phyloP scores from a whole-genome alignment of 257 asterid species.

The Solanum peruvianum region DNA sequence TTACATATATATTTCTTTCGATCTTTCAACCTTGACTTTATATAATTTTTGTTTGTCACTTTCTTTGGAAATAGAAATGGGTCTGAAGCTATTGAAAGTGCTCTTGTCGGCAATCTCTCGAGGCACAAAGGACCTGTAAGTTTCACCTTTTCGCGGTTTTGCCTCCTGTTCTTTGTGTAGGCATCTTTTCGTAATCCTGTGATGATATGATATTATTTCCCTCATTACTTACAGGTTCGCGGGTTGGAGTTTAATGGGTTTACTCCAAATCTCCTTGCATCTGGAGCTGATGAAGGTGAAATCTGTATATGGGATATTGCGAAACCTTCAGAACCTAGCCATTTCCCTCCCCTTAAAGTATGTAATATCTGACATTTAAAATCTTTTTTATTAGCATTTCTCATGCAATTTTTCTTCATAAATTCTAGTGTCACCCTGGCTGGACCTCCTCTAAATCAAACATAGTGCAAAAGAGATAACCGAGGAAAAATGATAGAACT shows the following conservation, averaged over 20 bases:
- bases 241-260: conserved; percentile 80
- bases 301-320: conserved; percentile 88
- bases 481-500: not conserved
- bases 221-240: conserved; percentile 44
- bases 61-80: conserved; percentile 33
- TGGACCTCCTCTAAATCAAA: not conserved
- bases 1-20: not conserved
- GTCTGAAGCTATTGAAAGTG: conserved; percentile 48
- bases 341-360: conserved; percentile 88
- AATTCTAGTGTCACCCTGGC: not conserved
- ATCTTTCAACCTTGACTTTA: not conserved
- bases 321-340: conserved; percentile 66
- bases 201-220: not conserved
- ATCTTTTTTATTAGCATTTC: not conserved
- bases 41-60: not conserved
- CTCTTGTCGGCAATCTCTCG: conserved; percentile 54
- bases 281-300: conserved; percentile 99
- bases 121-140: conserved; percentile 93
- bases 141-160: conserved; percentile 6
- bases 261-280: conserved; percentile 75
- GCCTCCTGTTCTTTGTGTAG: not conserved
- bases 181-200: not conserved
- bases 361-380: not conserved
- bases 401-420: not conserved
- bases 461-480: not conserved